These are phyloP conservation scores for Otatea glauca DNA, from an alignment of 176 grass and related monocot species.

Conservation along the genomic window DNA sequence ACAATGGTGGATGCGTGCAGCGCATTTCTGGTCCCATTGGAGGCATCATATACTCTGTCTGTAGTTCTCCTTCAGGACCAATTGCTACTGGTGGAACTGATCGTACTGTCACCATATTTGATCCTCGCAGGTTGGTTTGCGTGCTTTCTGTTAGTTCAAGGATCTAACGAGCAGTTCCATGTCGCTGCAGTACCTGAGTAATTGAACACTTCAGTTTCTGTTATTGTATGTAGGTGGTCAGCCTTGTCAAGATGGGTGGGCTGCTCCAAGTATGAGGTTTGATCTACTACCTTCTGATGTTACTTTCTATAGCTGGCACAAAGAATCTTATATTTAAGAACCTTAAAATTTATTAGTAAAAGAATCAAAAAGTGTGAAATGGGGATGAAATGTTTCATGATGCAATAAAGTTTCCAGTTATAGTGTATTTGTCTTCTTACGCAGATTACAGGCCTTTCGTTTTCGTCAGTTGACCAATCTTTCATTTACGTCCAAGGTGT, in stretches of 20 bases:
- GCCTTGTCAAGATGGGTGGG: slow-evolving; percentile 85
- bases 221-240: slow-evolving; percentile 71
- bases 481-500: slow-evolving; percentile 91
- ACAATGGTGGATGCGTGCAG: slow-evolving; percentile 84
- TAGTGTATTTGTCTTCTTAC: slow-evolving; percentile 22
- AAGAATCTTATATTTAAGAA: neutral
- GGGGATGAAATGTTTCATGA: slow-evolving; percentile 14
- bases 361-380: slow-evolving; percentile 7
- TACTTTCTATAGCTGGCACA: slow-evolving; percentile 31
- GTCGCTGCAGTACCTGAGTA: neutral
- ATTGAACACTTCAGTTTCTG: neutral
- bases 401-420: slow-evolving; percentile 19
- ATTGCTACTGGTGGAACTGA: slow-evolving; percentile 85
- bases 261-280: slow-evolving; percentile 97
- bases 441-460: slow-evolving; percentile 88
- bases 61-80: slow-evolving; percentile 59
- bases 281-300: slow-evolving; percentile 37
- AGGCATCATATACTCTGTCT: slow-evolving; percentile 72
- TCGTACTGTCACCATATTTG: slow-evolving; percentile 74
- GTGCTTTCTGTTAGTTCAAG: slow-evolving; percentile 6
- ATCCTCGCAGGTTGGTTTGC: slow-evolving; percentile 74
- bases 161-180: slow-evolving; percentile 16
- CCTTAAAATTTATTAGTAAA: neutral
- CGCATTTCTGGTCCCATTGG: slow-evolving; percentile 69
- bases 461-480: slow-evolving; percentile 73